Evolutionary conservation across 257 asterid species (phyloP), one percentile per base, ranked within the genome.

Genomic region (Jaltomata sinuosa): DNA sequence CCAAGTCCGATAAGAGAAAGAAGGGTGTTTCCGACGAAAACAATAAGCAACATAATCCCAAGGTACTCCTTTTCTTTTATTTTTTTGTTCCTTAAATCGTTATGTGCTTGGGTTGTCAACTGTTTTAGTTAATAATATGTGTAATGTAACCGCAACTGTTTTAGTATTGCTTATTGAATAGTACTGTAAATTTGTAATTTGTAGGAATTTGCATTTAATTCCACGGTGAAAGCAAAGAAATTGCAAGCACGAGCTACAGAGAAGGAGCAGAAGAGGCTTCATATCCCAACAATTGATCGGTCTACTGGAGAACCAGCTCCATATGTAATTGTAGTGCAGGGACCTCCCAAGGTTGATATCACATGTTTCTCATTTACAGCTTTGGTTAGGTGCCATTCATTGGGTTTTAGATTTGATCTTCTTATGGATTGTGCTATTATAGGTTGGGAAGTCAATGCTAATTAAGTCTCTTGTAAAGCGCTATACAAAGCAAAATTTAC

Each of bases 391-490:
- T 21, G 38, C 6, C 11, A 25, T 47, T 27, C 5, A 9, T 16
- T 52, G 31, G 15, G 25, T 53, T 25, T 40, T 25, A 10, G 22
- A 38, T 22, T 55, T 86, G 25, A 76, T 74, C 68, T 6, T 67
- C 59, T 21, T 61, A 72, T 81, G 87, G 74, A 16, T 40, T 69
- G 11, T 50, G 22, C 69, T 52, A 47, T 32, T 91, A 84, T 87
- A 95, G 99, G 98, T 93, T 53, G 98, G 99, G 80, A 97, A 97
- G 91, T 93, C 99, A 1, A 88, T 97, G 91, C 88, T 95, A 85
- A 97, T 94, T 14, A 91, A 95, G 94, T 88, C 91, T 84, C 91
- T 97, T 54, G 87, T 95, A 55, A 93, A 95, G n/a, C n/a, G n/a
- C n/a, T 97, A 94, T 85, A 97, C 97, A 3, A 97, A 94, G 89